Percentiles rank a stretch among this genome's conserved stretches.
Evolutionary conservation across 23 red algal species (phyloP).

Genomic region (Chondrus crispus): DNA sequence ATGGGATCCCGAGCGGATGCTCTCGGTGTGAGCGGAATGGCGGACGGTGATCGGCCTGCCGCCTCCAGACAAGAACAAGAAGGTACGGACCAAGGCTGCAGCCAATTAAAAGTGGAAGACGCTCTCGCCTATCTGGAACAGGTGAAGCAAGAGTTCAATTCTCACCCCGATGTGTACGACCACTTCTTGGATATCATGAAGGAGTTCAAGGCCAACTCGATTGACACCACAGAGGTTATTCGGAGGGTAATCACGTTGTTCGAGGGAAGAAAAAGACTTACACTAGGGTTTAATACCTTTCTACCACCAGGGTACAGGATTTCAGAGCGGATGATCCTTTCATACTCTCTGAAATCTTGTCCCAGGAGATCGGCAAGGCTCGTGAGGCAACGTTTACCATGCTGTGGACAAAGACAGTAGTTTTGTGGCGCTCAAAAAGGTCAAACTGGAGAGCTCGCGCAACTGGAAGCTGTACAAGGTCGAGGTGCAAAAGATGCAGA

Average conservation of each 20-base stretch:
- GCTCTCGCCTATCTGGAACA: constrained; percentile 95
- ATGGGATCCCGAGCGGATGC: background rate
- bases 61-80: background rate
- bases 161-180: constrained; percentile 81
- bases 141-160: constrained; percentile 85
- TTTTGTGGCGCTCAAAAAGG: constrained; percentile 89
- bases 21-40: background rate
- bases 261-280: constrained; percentile 71
- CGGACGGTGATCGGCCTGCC: background rate
- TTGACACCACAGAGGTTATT: constrained; percentile 92
- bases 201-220: constrained; percentile 93
- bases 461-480: constrained; percentile 73
- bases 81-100: constrained; percentile 14
- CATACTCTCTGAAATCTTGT: too few species aligned
- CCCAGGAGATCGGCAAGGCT: constrained; percentile 89
- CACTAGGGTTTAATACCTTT: constrained; percentile 99
- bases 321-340: too few species aligned
- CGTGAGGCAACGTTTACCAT: constrained; percentile 74
- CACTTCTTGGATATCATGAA: constrained; percentile 99
- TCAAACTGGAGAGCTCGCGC: constrained; percentile 54
- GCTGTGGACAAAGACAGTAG: constrained; percentile 41
- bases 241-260: constrained; percentile 76
- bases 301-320: constrained; percentile 93
- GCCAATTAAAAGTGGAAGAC: constrained; percentile 94
- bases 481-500: constrained; percentile 96